A percentile compares a stretch with the other conserved stretches of the same genome.
phyloP scores from a whole-genome alignment of 2,329 filamentous ascomycete genomes.

The Stachybotrys echinatus region DNA sequence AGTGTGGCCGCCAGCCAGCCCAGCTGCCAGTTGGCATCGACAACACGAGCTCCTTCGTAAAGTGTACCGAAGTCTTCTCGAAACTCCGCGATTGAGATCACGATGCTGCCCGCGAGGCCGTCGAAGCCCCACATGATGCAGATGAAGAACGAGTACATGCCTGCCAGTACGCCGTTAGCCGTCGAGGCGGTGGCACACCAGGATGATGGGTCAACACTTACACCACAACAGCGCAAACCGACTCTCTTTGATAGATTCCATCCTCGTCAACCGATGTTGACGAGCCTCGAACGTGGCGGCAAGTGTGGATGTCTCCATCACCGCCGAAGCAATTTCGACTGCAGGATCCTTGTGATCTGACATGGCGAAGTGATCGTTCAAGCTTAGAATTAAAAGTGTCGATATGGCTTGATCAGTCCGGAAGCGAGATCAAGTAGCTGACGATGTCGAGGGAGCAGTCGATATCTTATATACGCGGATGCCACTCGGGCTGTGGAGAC shows the following conservation, averaged over 20 bases:
- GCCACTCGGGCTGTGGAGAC: too few relatives aligned
- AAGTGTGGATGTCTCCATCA: background rate
- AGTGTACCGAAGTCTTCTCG: slow-evolving; percentile 5
- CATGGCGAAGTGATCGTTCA: too few relatives aligned
- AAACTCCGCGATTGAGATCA: slow-evolving; percentile 5
- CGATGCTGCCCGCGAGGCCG: slow-evolving; percentile 2
- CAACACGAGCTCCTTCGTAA: slow-evolving; percentile 3
- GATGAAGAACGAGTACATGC: slow-evolving; percentile 7
- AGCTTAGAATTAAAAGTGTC: too few relatives aligned
- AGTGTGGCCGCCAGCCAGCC: background rate
- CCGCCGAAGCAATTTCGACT: too few relatives aligned
- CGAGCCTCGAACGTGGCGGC: background rate
- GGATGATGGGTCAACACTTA: background rate
- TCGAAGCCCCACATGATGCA: slow-evolving; percentile 6
- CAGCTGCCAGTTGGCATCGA: slow-evolving; percentile 6
- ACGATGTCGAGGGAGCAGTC: too few relatives aligned
- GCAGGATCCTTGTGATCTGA: too few relatives aligned
- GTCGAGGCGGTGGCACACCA: background rate
- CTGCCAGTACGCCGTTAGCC: too few relatives aligned
- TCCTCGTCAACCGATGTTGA: background rate
- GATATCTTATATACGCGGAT: too few relatives aligned
- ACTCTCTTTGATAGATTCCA: slow-evolving; percentile 4
- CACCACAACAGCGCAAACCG: slow-evolving; percentile 3
- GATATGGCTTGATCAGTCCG: too few relatives aligned
- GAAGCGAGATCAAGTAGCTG: too few relatives aligned